These are phyloP conservation scores for Monosporascus sp. DNA, from an alignment of 2,329 filamentous ascomycete genomes.

Conservation along the genomic window DNA sequence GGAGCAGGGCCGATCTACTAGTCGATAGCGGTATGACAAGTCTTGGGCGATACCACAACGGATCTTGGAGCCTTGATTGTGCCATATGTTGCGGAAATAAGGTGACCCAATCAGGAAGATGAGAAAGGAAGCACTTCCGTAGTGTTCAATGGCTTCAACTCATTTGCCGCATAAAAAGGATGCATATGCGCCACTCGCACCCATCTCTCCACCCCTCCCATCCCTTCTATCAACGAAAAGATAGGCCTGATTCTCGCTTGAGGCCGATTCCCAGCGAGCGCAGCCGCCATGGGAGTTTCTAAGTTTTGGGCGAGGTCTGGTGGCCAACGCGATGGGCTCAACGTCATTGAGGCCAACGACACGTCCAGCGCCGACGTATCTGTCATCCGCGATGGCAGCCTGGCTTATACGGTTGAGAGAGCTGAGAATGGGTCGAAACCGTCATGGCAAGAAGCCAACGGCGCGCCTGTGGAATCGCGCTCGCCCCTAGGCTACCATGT, in stretches of 20 bases:
- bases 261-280: too few species aligned
- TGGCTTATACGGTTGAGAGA: constrained; percentile 21
- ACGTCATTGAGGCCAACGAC: constrained; percentile 3
- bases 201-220: too few species aligned
- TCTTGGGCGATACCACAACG: background rate
- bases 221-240: too few species aligned
- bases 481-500: constrained; percentile 59
- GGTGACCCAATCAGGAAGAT: background rate
- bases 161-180: background rate
- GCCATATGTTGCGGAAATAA: background rate
- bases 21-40: background rate
- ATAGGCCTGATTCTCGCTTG: too few species aligned
- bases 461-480: constrained; percentile 53
- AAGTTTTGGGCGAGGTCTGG: constrained; percentile 13
- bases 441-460: constrained; percentile 54
- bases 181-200: too few species aligned
- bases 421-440: constrained; percentile 38
- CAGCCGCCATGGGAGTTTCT: constrained; percentile 13
- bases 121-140: background rate
- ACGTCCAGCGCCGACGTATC: constrained; percentile 16
- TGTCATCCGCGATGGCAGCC: constrained; percentile 21
- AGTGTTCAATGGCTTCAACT: background rate
- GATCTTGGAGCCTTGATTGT: background rate
- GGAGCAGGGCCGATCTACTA: background rate
- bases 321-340: constrained; percentile 5